Conservation (phyloP, 2,329 filamentous ascomycete genomes). For the Fusarium sp. region DNA sequence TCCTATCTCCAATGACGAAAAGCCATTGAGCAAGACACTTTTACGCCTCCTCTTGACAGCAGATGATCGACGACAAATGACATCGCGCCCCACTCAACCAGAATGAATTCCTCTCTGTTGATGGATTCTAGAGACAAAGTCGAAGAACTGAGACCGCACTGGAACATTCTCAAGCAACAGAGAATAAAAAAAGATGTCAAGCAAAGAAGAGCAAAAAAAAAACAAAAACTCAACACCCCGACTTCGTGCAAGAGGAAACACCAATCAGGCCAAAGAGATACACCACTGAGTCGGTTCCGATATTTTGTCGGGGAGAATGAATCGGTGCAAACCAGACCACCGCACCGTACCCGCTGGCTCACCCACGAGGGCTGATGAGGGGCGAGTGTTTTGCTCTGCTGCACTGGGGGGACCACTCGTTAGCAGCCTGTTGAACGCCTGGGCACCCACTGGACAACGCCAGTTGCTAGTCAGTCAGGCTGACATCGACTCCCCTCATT, state of each 20-base stretch:
- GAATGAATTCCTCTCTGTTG: constrained; percentile 36
- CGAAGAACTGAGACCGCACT: constrained; percentile 9
- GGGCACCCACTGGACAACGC: constrained; percentile 40
- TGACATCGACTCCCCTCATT: constrained; percentile 42
- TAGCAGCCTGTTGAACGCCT: constrained; percentile 42
- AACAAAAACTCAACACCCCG: constrained; percentile 39
- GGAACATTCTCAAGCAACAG: constrained; percentile 21
- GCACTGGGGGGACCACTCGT: constrained; percentile 35
- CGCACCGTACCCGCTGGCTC: constrained; percentile 40
- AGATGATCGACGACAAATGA: constrained; percentile 43
- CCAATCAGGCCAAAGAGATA: constrained; percentile 41
- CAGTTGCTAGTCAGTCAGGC: constrained; percentile 43
- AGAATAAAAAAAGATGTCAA: constrained; percentile 31
- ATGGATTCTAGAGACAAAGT: constrained; percentile 28
- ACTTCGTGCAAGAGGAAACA: constrained; percentile 18
- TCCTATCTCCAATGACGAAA: constrained; percentile 26
- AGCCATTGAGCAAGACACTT: constrained; percentile 16
- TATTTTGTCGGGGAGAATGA: constrained; percentile 49
- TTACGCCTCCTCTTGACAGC: constrained; percentile 33
- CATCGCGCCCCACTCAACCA: constrained; percentile 29
- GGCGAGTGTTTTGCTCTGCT: constrained; percentile 32
- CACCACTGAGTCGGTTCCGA: constrained; percentile 48
- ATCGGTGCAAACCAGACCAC: constrained; percentile 37
- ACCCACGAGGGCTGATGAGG: constrained; percentile 41
- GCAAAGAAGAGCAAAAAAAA: constrained; percentile 30